Base-by-base conservation (phyloP, 1,139 yeast genomes). In the Pichia inconspicua region DNA sequence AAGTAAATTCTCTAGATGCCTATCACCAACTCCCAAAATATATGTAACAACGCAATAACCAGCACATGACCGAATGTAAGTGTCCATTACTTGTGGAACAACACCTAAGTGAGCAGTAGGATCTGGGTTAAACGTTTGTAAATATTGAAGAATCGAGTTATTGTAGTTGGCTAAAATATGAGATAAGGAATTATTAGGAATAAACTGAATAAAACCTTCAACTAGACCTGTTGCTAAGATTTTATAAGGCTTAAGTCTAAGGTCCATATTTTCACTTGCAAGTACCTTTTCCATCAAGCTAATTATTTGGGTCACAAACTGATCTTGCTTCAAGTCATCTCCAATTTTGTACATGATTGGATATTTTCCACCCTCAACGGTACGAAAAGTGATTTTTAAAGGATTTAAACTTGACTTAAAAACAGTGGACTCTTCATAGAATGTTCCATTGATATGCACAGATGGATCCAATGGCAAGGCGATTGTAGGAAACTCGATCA, bases 11-110 rank as follows among this genome's bases (percentile, higher is more conserved):
- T 94, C 99, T 53, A 94, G 71, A 69, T 94, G 99, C 48, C 99
- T 75, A 66, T 94, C 98, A 19, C 99, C 99, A 11, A 94, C 97
- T 4, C 98, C 98, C 12, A 94, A 69, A 6, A 94, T 70, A 60
- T 94, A 94, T 0, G 98, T 94, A 36, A 94, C 87, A 2, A 94
- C 98, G 72, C 97, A 92, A 63, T 94, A 92, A 0, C 98, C 98
- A 30, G 98, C 98, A 66, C 97, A 89, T 3, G 97, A 88, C 54
- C 90, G 79, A 14, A 94, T 94, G 66, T 87, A 94, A 55, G 86
- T 92, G 57, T 92, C 98, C 96, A 92, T 88, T 1, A 82, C 84
- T 53, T 77, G 77, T 0, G 82, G 73, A 17, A 80, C 75, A 0
- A 92, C 95, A 0, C 95, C 95, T 39, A 84, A 69, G 38, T 84